Evolutionary conservation across 306 rosid species (phyloP).

Genomic region (Medicago arabica): DNA sequence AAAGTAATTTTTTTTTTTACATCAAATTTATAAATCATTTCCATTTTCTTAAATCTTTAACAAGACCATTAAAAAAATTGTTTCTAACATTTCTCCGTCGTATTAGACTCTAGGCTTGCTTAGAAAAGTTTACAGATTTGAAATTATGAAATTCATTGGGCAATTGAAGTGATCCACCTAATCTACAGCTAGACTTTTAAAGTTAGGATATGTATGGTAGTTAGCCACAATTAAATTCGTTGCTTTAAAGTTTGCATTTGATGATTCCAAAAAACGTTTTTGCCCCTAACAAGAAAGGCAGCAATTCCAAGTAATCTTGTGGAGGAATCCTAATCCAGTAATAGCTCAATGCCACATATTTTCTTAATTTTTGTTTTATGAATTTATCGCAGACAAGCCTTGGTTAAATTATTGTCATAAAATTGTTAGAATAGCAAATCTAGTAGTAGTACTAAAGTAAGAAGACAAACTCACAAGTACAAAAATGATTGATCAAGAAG

Average conservation of each 20-base stretch:
- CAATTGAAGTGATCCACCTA: conserved; percentile 47
- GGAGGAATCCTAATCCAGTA: conserved; percentile 30
- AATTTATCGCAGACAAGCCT: background rate
- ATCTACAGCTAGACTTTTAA: conserved; percentile 15
- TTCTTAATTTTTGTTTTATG: background rate
- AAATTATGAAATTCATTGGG: conserved; percentile 23
- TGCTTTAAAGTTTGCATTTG: conserved; percentile 41
- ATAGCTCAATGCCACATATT: conserved; percentile 3
- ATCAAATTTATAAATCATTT: no score
- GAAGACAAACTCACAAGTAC: background rate
- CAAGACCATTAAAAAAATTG: no score
- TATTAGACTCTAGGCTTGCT: conserved; percentile 9
- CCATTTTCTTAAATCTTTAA: no score
- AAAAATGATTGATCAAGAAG: background rate
- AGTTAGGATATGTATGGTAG: conserved; percentile 37
- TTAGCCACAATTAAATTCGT: conserved; percentile 34
- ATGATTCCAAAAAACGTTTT: conserved; percentile 27
- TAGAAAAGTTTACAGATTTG: conserved; percentile 8
- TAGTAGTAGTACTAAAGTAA: background rate
- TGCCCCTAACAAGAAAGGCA: conserved; percentile 40
- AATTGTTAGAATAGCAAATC: background rate
- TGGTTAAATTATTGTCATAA: conserved; percentile 5
- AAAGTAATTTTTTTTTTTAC: no score
- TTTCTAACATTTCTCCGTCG: no score
- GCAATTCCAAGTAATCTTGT: conserved; percentile 31